Percentiles rank a stretch among this genome's conserved stretches.
These are phyloP conservation scores for Hypericum androsaemum DNA, from an alignment of 345 rosid species.

Conservation along the genomic window DNA sequence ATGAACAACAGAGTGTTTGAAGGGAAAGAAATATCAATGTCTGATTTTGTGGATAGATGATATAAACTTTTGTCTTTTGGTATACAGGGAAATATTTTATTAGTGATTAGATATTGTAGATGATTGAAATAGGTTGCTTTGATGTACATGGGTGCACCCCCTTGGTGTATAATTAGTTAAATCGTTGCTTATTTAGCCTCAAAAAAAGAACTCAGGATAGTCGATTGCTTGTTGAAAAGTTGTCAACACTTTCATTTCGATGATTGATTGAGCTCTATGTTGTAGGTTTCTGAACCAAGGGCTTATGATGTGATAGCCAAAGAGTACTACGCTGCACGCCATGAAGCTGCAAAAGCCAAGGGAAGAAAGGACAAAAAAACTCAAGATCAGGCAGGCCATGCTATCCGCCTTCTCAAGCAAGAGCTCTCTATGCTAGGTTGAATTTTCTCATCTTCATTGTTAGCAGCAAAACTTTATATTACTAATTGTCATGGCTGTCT, in stretches of 20 bases:
- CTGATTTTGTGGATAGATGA: too few species aligned
- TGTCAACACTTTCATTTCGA: neutral
- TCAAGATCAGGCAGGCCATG: slow-evolving; percentile 58
- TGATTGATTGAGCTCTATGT: slow-evolving; percentile 10
- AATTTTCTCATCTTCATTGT: slow-evolving; percentile 16
- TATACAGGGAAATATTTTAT: too few species aligned
- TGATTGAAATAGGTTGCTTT: too few species aligned
- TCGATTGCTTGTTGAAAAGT: too few species aligned
- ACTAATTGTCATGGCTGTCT: slow-evolving; percentile 19
- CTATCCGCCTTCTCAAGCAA: slow-evolving; percentile 74
- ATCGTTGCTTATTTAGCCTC: too few species aligned
- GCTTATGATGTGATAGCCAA: slow-evolving; percentile 52
- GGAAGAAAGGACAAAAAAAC: slow-evolving; percentile 54
- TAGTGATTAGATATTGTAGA: too few species aligned
- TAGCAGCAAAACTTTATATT: slow-evolving; percentile 10
- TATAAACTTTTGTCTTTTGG: too few species aligned
- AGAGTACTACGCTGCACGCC: slow-evolving; percentile 60
- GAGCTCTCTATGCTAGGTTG: slow-evolving; percentile 78
- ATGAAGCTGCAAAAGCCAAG: slow-evolving; percentile 73
- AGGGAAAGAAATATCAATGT: too few species aligned
- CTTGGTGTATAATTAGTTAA: too few species aligned
- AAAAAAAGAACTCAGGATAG: too few species aligned
- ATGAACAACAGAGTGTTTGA: too few species aligned
- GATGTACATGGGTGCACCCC: too few species aligned
- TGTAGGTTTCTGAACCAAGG: slow-evolving; percentile 49